Base-by-base conservation (phyloP, 352 stramenopile genomes). In the Elongisporangium undulatum region DNA sequence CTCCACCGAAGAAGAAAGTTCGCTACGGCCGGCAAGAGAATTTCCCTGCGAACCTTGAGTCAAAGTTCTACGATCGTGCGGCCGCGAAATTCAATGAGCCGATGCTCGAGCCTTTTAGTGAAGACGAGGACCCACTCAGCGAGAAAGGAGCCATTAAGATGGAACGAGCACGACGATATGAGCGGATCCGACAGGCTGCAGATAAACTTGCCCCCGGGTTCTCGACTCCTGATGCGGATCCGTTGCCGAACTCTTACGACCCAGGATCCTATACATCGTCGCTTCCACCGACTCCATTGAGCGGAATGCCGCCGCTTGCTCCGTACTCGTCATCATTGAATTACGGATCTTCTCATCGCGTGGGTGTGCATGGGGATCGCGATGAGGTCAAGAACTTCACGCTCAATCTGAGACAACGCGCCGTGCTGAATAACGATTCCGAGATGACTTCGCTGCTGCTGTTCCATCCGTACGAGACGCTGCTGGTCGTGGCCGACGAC, bases 391-490 rank as follows among this genome's bases (percentile, higher is more conserved):
- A 86, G 55, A 72, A 71, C 10, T 95, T 93, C 56, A 79, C 77
- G 20, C 74, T 98, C 49, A 94, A 94, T 38, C 71, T 98, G 29
- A 80, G 89, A 17, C 94, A 99, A 65, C 77, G 82, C 15, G 85
- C 83, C 2, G 85, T 99, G 38, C 77, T 96, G 58, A 98, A 98
- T 69, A 92, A 87, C 56, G 90, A 95, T 49, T 80, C 85, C 6
- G 92, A 98, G 50, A 98, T 97, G 79, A 99, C 96, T 20, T 98
- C 91, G 24, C 77, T 98, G 54, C 71, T 99, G 52, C 77, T 96
- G 8, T 99, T 99, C 66, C 97, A 99, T 68, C 91, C 97, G 22
- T 99, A 97, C 66, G 86, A 94, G 55, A 91, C 83, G 55, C 89
- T 95, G 61, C 79, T 99, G 17, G 81, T 99, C 48, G 90, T 98